Evolutionary conservation across 1,284 basidiomycete species (phyloP).

Genomic region (Naganishia albida): DNA sequence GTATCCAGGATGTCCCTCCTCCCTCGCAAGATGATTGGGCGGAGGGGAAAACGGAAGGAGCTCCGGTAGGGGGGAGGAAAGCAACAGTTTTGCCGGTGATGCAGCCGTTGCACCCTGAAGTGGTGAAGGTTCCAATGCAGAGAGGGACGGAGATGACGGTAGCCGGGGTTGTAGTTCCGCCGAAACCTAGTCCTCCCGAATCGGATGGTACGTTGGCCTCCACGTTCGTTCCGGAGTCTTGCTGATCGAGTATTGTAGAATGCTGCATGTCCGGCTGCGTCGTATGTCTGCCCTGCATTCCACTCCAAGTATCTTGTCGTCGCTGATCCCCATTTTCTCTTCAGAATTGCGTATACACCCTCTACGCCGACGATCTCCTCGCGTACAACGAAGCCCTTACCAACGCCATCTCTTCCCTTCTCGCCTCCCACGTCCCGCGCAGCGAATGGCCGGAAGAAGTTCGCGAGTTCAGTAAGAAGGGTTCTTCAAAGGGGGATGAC

Average conservation of each 20-base stretch:
- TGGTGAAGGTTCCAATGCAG: not conserved
- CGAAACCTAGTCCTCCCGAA: constrained; percentile 33
- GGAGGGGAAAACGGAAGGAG: not conserved
- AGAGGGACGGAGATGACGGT: constrained; percentile 16
- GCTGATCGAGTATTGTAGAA: constrained; percentile 25
- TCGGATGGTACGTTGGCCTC: constrained; percentile 32
- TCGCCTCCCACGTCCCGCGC: not conserved
- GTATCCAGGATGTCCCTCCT: constrained; percentile 25
- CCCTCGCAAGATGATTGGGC: not conserved
- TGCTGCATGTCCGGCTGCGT: constrained; percentile 40
- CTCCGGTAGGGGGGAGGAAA: constrained; percentile 10
- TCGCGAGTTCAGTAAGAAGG: not conserved
- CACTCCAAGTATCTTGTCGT: not conserved
- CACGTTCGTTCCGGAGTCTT: not conserved
- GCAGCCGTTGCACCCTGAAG: constrained; percentile 14
- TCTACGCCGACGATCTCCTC: constrained; percentile 33
- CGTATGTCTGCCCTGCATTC: constrained; percentile 25
- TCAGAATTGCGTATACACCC: constrained; percentile 35
- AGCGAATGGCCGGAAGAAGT: constrained; percentile 30
- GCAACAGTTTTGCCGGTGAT: constrained; percentile 28
- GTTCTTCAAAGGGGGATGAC: not conserved
- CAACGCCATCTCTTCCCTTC: constrained; percentile 12
- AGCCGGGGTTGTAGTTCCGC: constrained; percentile 29
- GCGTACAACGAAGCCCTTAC: constrained; percentile 32
- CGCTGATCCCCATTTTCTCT: no score